Evolutionary conservation across 2,329 filamentous ascomycete genomes (phyloP), one percentile per base, ranked within the genome.

Genomic region (Fusarium denticulatum): DNA sequence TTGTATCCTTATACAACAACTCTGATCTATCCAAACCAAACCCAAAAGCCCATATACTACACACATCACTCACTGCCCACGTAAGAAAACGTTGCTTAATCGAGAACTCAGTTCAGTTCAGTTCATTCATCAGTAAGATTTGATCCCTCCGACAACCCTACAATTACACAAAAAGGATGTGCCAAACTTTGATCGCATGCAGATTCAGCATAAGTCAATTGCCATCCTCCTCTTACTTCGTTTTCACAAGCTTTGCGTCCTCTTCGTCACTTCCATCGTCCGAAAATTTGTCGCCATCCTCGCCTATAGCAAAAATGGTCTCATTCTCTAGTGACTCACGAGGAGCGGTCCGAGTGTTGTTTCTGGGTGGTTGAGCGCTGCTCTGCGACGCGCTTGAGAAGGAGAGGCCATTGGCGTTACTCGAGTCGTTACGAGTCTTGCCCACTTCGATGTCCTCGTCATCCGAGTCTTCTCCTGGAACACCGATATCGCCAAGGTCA

Each of bases 251-350:
- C 57, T 86, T 88, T 24, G 87, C 88, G 65, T 91, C 90, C 73
- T 85, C 87, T 18, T 85, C 85, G 22, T 82, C 81, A 62, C 78
- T 81, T 26, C 92, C 93, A 63, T 94, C 92, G 64, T 94, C 93
- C 22, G 92, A 94, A 86, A 95, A 96, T 80, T 92, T 94, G 79
- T 96, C 94, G 3, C 86, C 89, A 62, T 93, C 92, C 77, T 97
- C 95, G 16, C 95, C 96, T 16, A 98, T 94, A 3, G 96, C 96
- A 78, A 98, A 98, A 71, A 98, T 97, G 0, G 95, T 97, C 84
- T 98, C 96, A 16, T 95, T 95, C 71, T 98, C 95, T 39, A 90
- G 81, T 5, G 88, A 90, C 64, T 89, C 86, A 22, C 88, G 84
- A 22, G 84, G 84, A 86, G 76, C 89, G 81, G 66, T 60, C 22